A percentile compares a stretch with the other conserved stretches of the same genome.
Conservation (phyloP, 108 stramenopile species). For the Stephanodiscus minutulus region DNA sequence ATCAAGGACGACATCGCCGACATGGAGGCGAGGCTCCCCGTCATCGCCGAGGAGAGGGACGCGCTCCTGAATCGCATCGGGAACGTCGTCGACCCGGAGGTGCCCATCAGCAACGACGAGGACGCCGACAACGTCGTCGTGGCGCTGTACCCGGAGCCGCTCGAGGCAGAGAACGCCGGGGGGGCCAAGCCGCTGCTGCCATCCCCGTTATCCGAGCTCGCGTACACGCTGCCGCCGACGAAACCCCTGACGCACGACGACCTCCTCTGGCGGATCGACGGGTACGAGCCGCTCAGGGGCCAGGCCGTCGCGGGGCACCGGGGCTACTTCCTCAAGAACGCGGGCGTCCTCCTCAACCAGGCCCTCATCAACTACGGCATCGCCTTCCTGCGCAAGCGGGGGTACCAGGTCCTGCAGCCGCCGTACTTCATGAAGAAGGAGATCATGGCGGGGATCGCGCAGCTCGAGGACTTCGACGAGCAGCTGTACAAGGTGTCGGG, state of each 20-base stretch:
- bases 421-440: slow-evolving; percentile 99
- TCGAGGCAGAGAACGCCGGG: slow-evolving; percentile 58
- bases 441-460: slow-evolving; percentile 99
- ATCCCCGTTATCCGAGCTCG: slow-evolving; percentile 51
- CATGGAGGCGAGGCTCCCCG: slow-evolving; percentile 67
- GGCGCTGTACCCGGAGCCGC: slow-evolving; percentile 68
- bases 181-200: slow-evolving; percentile 66
- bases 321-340: slow-evolving; percentile 98
- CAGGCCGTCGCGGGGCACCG: slow-evolving; percentile 95
- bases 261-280: slow-evolving; percentile 94
- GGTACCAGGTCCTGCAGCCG: slow-evolving; percentile 96
- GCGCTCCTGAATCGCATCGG: slow-evolving; percentile 87
- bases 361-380: slow-evolving; percentile 98
- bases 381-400: slow-evolving; percentile 88
- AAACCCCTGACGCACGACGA: slow-evolving; percentile 96
- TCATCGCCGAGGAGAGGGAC: slow-evolving; percentile 63
- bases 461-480: slow-evolving; percentile 99
- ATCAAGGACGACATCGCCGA: slow-evolving; percentile 79
- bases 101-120: slow-evolving; percentile 93
- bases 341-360: slow-evolving; percentile 96
- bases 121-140: slow-evolving; percentile 94
- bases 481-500: slow-evolving; percentile 98
- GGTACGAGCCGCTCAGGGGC: slow-evolving; percentile 97
- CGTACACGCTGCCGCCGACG: slow-evolving; percentile 78
- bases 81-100: slow-evolving; percentile 96